Base-by-base conservation (phyloP, 768 basidiomycete species). In the Dictyophora rubrovolvata region DNA sequence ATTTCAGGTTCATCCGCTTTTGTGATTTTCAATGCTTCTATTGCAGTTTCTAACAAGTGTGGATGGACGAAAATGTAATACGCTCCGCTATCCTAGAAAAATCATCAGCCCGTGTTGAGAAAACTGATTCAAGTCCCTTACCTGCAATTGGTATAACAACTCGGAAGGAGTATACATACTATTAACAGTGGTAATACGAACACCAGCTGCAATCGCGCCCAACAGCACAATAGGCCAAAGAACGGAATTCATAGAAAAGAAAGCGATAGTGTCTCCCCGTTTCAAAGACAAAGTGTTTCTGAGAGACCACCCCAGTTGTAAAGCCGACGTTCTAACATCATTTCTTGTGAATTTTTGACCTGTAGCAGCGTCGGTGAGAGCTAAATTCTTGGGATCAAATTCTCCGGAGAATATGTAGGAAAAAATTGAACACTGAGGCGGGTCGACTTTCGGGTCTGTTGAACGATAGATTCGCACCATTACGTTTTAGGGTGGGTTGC, bases 161-260 rank as follows among this genome's bases (percentile, higher is more conserved):
- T 94, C 92, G 8, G 71, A 66, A 2, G 82, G 68, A 4, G 82
- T 86, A 65, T 89, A 93, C 0, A 77, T 75, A 60, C 78, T 82
- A 67, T 91, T 93, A 16, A 86, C 86, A 14, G 88, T 80, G 0
- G 89, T 87, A 55, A 80, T 79, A 48, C 80, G 72, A 16, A 89
- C 66, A 3, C 87, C 87, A 0, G 84, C 86, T 0, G 89, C 85
- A 48, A 85, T 73, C 67, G 70, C 69, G 53, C 69, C 72, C 18
- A 73, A 70, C 6, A 83, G 60, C 52, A 77, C 67, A 59, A 81
- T 67, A 1, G 82, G 79, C 72, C 75, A 85, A 48, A 73, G 72
- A 50, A 90, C 64, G 18, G 75, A 82, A 70, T 93, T 92, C 9
- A 79, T 83, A 1, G 84, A 84, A 67, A 79, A 89, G 5, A 92